Conservation (phyloP, 2,329 filamentous ascomycete genomes). For the Fusarium sulawesiense region DNA sequence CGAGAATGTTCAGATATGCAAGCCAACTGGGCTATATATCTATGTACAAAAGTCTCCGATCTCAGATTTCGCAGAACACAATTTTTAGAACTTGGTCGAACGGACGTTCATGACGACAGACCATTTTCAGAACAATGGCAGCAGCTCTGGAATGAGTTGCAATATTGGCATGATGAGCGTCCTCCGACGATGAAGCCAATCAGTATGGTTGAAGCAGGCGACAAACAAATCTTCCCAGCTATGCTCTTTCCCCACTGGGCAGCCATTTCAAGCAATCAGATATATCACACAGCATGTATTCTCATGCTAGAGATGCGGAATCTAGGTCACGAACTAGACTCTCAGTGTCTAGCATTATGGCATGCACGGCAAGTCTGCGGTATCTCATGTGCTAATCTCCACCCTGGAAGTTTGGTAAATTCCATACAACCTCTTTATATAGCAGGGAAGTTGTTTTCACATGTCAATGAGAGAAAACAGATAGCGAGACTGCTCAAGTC, state of each 20-base stretch:
- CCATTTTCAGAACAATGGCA: slow-evolving; percentile 56
- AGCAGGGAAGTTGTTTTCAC: slow-evolving; percentile 61
- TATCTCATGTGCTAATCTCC: slow-evolving; percentile 62
- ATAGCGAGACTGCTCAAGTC: slow-evolving; percentile 54
- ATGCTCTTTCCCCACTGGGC: slow-evolving; percentile 62
- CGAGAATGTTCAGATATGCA: slow-evolving; percentile 58
- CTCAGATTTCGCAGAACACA: slow-evolving; percentile 51
- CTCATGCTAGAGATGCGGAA: slow-evolving; percentile 59
- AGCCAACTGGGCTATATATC: slow-evolving; percentile 66
- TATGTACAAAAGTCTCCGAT: slow-evolving; percentile 62
- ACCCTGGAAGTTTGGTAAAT: slow-evolving; percentile 63
- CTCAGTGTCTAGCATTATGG: slow-evolving; percentile 50
- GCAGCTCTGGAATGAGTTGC: slow-evolving; percentile 58
- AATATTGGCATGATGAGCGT: slow-evolving; percentile 57
- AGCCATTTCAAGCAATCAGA: slow-evolving; percentile 64
- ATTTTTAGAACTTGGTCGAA: slow-evolving; percentile 53
- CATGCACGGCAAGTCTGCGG: slow-evolving; percentile 63
- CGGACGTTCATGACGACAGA: slow-evolving; percentile 52
- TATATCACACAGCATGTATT: slow-evolving; percentile 64
- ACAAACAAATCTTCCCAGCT: slow-evolving; percentile 55
- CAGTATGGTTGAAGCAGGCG: slow-evolving; percentile 29
- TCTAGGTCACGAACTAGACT: slow-evolving; percentile 22
- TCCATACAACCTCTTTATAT: slow-evolving; percentile 65
- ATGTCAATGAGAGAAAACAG: slow-evolving; percentile 52
- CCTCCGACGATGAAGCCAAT: slow-evolving; percentile 53